Evolutionary conservation across 768 basidiomycete genomes (phyloP).

Genomic region (Gyrodon lividus): DNA sequence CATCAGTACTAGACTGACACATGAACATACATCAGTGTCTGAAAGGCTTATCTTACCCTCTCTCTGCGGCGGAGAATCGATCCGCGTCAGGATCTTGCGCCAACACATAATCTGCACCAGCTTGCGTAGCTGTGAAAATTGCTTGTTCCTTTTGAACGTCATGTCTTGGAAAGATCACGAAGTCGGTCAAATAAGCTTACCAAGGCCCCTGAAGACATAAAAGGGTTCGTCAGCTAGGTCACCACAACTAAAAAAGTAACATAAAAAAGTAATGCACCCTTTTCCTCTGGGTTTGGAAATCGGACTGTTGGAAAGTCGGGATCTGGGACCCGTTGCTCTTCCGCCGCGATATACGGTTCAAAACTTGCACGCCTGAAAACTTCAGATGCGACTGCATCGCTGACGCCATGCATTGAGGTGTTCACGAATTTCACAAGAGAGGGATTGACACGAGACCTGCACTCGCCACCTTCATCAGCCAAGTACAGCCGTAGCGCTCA

Average conservation of each 20-base stretch:
- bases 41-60: constrained; percentile 40
- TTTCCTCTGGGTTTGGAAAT: constrained; percentile 91
- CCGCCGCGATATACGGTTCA: constrained; percentile 55
- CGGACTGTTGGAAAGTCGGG: constrained; percentile 83
- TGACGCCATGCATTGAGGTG: constrained; percentile 90
- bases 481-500: background rate
- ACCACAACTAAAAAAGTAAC: constrained; percentile 3
- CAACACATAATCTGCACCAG: constrained; percentile 61
- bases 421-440: constrained; percentile 64
- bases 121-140: constrained; percentile 54
- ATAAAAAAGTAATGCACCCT: constrained; percentile 44
- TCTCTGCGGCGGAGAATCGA: constrained; percentile 76
- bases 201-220: constrained; percentile 44
- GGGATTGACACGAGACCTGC: constrained; percentile 10
- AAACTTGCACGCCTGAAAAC: constrained; percentile 65
- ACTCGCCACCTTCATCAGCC: background rate
- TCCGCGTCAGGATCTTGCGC: constrained; percentile 92
- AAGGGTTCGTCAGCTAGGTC: background rate
- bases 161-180: background rate
- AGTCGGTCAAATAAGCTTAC: constrained; percentile 30
- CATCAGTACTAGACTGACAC: constrained; percentile 30
- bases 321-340: constrained; percentile 69
- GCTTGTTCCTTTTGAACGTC: constrained; percentile 61
- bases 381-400: constrained; percentile 57
- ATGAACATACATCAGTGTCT: constrained; percentile 1